Evolutionary conservation across 2,329 filamentous ascomycete species (phyloP), one percentile per base, ranked within the genome.

Genomic region (Phialocephala subalpina): DNA sequence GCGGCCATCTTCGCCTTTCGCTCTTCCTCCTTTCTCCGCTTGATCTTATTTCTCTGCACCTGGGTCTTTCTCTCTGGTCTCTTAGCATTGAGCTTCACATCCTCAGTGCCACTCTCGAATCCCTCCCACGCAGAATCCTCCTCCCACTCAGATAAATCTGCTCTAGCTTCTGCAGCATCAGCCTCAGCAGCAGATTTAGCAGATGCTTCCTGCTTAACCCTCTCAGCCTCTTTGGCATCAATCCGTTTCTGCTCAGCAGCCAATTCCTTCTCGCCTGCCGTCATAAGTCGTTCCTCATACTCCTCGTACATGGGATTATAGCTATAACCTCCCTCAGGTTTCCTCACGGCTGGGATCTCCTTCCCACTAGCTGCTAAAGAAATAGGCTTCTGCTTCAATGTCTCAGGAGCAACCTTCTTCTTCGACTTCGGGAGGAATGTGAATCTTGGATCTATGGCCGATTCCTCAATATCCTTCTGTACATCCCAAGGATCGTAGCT

Each of bases 111-210:
- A 76, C 93, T 97, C 81, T 97, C 90, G 70, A 93, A 88, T 0
- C 92, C 92, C 78, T 94, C 95, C 93, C 94, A 97, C 16, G 92
- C 94, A 56, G 92, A 96, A 76, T 97, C 94, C 73, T 95, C 92
- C 66, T 97, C 93, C 83, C 88, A 95, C 77, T 88, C 88, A 0
- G 87, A 90, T 65, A 91, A 75, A 58, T 90, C 85, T 2, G 86
- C 86, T 57, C 85, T 87, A 68, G 87, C 86, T 74, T 92, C 89
- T 0, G 89, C 90, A 18, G 92, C 92, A 58, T 94, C 91, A 2
- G 91, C 90, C 72, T 92, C 87, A 2, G 91, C 92, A 20, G 90
- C 89, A 11, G 91, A 94, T 49, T 82, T 82, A 14, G 87, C 88
- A 0, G 90, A 86, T 20, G 91, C 87, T 73, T 93, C 92, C 71